Evolutionary conservation across 495 filamentous ascomycete species (phyloP).

Genomic region (Talaromyces nanjingensis): DNA sequence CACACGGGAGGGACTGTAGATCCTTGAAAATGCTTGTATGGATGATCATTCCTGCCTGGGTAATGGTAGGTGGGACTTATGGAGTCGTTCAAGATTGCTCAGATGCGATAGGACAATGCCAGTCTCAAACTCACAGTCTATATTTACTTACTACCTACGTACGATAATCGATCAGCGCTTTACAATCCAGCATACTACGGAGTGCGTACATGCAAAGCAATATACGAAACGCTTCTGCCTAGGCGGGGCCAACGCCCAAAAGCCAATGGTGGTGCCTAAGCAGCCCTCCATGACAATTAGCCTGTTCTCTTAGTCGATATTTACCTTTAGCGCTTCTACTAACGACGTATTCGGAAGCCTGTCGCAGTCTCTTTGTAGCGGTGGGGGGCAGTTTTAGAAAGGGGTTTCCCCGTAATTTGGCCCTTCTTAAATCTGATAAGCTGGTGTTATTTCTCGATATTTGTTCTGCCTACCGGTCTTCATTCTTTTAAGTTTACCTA

Average conservation of each 20-base stretch:
- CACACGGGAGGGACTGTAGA: not conserved
- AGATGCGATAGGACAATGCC: no score
- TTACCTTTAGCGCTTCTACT: not conserved
- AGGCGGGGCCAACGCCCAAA: not conserved
- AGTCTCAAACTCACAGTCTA: no score
- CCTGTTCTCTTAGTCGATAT: not conserved
- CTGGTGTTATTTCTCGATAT: not conserved
- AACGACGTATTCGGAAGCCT: not conserved
- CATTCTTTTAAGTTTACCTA: no score
- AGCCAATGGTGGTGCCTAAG: not conserved
- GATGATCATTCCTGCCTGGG: not conserved
- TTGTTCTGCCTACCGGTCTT: no score
- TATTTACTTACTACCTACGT: no score
- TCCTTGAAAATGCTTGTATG: not conserved
- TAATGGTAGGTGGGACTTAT: no score
- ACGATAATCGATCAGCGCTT: not conserved
- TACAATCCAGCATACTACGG: not conserved
- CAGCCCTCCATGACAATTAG: not conserved
- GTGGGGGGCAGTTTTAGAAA: not conserved
- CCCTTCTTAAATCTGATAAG: not conserved
- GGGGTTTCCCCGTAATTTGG: not conserved
- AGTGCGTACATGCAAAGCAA: not conserved
- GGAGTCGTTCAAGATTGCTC: no score
- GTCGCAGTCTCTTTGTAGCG: not conserved
- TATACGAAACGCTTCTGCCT: slow-evolving; percentile 4